Evolutionary conservation across 305 asterid species (phyloP).

Genomic region (Solanum hybrid): DNA sequence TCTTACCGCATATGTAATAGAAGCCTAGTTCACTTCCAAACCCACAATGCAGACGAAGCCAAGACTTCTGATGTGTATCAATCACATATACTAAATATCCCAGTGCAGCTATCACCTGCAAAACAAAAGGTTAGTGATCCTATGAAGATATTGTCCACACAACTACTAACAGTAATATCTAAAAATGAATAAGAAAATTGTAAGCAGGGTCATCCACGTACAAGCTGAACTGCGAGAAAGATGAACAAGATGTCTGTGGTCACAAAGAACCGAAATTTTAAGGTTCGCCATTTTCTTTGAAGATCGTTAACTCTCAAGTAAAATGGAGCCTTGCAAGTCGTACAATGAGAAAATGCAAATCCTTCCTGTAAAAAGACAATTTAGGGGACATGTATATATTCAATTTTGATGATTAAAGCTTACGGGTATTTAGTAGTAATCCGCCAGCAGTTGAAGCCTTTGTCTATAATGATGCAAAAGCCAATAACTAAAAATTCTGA

Average conservation of each 20-base stretch:
- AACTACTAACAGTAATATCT: not conserved
- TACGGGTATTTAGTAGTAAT: not conserved
- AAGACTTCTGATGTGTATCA: conserved; percentile 55
- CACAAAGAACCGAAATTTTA: conserved; percentile 94
- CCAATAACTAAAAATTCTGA: not conserved
- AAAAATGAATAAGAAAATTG: not conserved
- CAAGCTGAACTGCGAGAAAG: conserved; percentile 81
- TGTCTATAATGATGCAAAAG: not conserved
- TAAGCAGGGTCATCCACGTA: conserved; percentile 24
- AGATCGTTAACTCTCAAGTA: conserved; percentile 70
- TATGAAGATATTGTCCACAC: not conserved
- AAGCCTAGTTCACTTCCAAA: conserved; percentile 63
- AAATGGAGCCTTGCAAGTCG: conserved; percentile 96
- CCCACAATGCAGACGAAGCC: conserved; percentile 74
- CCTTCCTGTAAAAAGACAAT: conserved; percentile 59
- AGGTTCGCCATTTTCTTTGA: conserved; percentile 85
- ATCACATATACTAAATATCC: conserved; percentile 57
- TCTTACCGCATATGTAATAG: conserved; percentile 80
- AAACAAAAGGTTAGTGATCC: conserved; percentile 11
- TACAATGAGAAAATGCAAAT: conserved; percentile 92
- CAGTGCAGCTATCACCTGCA: conserved; percentile 59
- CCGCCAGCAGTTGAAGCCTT: not conserved
- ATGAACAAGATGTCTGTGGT: conserved; percentile 82
- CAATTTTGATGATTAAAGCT: not conserved
- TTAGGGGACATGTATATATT: not conserved